Base-by-base conservation (phyloP, 2,329 filamentous ascomycete genomes). In the Pestalotiopsis fici region DNA sequence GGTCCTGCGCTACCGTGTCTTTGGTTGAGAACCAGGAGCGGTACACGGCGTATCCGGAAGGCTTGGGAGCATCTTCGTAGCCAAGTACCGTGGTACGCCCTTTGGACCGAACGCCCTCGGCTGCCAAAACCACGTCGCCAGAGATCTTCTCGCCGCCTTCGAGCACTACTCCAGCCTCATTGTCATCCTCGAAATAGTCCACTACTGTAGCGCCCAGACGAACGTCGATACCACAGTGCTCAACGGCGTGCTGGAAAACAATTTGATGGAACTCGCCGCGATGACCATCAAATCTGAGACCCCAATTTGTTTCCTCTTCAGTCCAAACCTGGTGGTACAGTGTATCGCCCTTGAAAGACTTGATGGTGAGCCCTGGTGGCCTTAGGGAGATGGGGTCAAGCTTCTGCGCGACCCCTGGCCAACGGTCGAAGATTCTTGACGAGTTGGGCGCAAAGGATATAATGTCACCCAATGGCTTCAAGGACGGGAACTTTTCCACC, bases 381-480 rank as follows among this genome's bases (percentile, higher is more conserved):
- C 75, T 74, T 59, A 75, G 86, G 70, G 84, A 85, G 31, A 89
- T 80, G 1, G 80, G 78, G 60, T 84, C 81, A 67, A 89, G 79
- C 66, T 81, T 76, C 37, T 81, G 81, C 7, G 80, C 79, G 4
- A 89, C 81, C 18, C 81, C 80, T 18, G 85, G 83, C 77, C 88
- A 90, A 11, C 86, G 83, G 69, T 83, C 78, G 73, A 90, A 87
- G 47, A 89, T 87, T 37, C 84, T 83, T 18, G 85, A 84, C 9
- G 83, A 83, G 72, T 89, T 90, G 18, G 86, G 83, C 1, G 85
- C 86, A 72, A 88, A 88, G 55, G 81, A 84, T 69, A 86, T 85
- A 66, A 85, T 84, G 69, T 85, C 83, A 5, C 83, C 84, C 1
- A 85, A 77, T 3, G 79, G 76, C 66, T 81, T 79, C 50, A 83